Conservation (phyloP, 768 basidiomycete genomes). For the Suillus decipiens region DNA sequence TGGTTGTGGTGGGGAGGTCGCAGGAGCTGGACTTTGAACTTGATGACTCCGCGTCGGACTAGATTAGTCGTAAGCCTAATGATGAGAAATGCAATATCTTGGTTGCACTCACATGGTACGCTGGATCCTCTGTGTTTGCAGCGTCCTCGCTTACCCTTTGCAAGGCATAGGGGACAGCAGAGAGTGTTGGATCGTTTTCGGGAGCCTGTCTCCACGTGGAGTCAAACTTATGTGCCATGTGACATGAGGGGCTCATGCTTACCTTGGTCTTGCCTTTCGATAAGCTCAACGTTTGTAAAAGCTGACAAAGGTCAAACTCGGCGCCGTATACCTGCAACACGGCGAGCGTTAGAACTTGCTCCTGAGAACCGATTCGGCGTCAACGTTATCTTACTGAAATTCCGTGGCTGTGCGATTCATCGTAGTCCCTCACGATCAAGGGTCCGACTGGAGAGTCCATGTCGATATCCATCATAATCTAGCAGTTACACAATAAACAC, state of each 20-base stretch:
- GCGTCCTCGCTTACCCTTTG: constrained; percentile 41
- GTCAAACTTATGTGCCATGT: not conserved
- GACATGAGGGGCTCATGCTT: constrained; percentile 7
- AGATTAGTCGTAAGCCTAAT: not conserved
- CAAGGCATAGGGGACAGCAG: constrained; percentile 29
- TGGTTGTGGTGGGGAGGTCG: constrained; percentile 21
- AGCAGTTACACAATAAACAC: constrained; percentile 1
- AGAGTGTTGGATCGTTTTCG: constrained; percentile 19
- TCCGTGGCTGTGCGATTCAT: constrained; percentile 20
- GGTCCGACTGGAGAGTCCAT: constrained; percentile 35
- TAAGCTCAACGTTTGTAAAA: constrained; percentile 53
- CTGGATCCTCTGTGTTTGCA: constrained; percentile 46
- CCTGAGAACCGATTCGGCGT: not conserved
- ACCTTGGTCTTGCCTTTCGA: constrained; percentile 38
- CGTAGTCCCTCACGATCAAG: constrained; percentile 25
- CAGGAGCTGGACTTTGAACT: constrained; percentile 43
- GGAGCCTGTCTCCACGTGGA: constrained; percentile 34
- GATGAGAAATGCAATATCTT: not conserved
- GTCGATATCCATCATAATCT: constrained; percentile 33
- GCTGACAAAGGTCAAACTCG: constrained; percentile 52
- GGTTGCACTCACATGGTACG: constrained; percentile 39
- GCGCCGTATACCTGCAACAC: constrained; percentile 26
- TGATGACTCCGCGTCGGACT: constrained; percentile 52
- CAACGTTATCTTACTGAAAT: constrained; percentile 24
- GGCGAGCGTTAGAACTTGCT: constrained; percentile 10